Evolutionary conservation across 352 stramenopile genomes (phyloP), one percentile per base, ranked within the genome.

Genomic region (Phytophthora pisi): DNA sequence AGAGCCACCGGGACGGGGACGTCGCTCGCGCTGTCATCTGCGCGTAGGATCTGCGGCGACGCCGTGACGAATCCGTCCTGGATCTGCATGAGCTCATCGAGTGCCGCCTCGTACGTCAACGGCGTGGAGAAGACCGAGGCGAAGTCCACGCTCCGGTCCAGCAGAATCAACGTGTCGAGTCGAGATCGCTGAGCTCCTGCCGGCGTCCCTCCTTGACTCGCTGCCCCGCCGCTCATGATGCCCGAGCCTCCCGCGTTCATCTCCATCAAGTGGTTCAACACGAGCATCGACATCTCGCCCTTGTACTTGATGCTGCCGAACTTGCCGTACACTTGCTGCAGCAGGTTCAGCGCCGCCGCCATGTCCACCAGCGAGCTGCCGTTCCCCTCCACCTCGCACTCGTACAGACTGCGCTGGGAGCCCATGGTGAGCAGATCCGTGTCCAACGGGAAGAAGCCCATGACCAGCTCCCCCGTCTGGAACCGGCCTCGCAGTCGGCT

Each of bases 291-390:
- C 36, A 92, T 56, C 40, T 93, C 81, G 9, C 86, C 86, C 56
- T 94, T 94, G 74, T 89, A 90, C 59, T 94, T 91, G 61, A 94
- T 89, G n/a, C 79, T 67, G 16, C 70, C 52, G 42, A 93, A 91
- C 15, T 64, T 65, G 0, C 82, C 86, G 30, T 89, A 91, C 5
- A 83, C 28, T 13, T 81, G 64, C 53, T 94, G 84, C 11, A 93
- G 42, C 40, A 83, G 57, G 36, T 83, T 62, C 18, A 94, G 63
- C 20, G 82, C 82, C 0, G 66, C 36, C 5, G 82, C 84, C 28
- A 80, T 61, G 56, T 91, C 82, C 11, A 81, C 64, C 16, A 92
- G 67, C 20, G 66, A 62, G 23, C 75, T 90, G 24, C 72, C 70
- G 61, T 92, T 72, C 23, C 79, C 77, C 1, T 70, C 64, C 18